phyloP scores from a whole-genome alignment of 2,329 filamentous ascomycete genomes.

The Microsporum audouinii region DNA sequence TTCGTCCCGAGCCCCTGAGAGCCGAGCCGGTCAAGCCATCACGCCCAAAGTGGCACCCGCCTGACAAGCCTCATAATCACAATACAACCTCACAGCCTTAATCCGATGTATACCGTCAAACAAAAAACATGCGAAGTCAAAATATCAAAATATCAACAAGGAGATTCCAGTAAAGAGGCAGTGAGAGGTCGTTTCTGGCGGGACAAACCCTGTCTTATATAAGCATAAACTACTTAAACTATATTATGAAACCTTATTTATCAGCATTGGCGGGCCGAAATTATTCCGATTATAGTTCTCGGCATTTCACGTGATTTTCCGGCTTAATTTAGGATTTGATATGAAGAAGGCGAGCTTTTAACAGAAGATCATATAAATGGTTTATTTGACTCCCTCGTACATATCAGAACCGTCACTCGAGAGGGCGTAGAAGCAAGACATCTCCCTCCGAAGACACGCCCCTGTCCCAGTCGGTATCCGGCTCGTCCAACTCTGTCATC shows the following conservation, averaged over 20 bases:
- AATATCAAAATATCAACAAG: too few relatives aligned
- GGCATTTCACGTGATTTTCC: too few relatives aligned
- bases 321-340: too few relatives aligned
- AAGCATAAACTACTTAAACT: not conserved
- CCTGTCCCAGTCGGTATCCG: too few relatives aligned
- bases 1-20: not conserved
- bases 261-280: not conserved
- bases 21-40: not conserved
- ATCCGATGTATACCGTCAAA: not conserved
- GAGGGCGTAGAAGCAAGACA: too few relatives aligned
- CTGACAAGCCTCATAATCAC: not conserved
- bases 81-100: not conserved
- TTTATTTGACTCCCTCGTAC: too few relatives aligned
- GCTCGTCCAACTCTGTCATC: not conserved
- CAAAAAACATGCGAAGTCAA: not conserved
- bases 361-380: too few relatives aligned
- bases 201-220: not conserved
- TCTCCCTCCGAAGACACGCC: too few relatives aligned
- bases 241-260: not conserved
- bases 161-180: too few relatives aligned
- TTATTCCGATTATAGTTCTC: not conserved
- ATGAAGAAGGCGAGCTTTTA: too few relatives aligned
- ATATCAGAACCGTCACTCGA: too few relatives aligned
- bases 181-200: too few relatives aligned
- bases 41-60: not conserved